A percentile compares a stretch with the other conserved stretches of the same genome.
Conservation (phyloP, 1,284 basidiomycete species). For the Crucibulum cyathiforme region DNA sequence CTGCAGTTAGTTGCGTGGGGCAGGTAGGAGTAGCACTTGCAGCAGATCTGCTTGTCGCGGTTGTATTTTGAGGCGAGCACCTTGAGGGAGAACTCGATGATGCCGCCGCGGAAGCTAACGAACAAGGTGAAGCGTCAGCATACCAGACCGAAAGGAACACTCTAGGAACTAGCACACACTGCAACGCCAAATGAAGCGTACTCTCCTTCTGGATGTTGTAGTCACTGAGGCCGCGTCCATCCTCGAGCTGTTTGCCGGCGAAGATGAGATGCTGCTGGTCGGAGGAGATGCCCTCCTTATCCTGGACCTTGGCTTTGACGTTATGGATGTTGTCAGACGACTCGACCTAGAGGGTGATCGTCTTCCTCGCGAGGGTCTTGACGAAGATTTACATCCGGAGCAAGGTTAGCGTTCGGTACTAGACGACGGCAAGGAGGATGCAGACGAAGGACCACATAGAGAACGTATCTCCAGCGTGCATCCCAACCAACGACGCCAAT, state of each 20-base stretch:
- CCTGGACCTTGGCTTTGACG: slow-evolving; percentile 90
- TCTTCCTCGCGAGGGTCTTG: slow-evolving; percentile 97
- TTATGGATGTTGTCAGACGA: slow-evolving; percentile 96
- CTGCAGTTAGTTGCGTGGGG: slow-evolving; percentile 99
- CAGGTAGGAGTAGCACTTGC: slow-evolving; percentile 99
- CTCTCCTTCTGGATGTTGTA: neutral
- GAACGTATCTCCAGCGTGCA: slow-evolving; percentile 7
- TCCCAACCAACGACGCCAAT: no score
- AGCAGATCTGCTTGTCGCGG: slow-evolving; percentile 98
- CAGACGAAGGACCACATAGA: slow-evolving; percentile 13
- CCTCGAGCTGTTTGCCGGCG: neutral
- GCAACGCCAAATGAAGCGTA: slow-evolving; percentile 59
- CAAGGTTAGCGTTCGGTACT: neutral
- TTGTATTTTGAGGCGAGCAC: slow-evolving; percentile 97
- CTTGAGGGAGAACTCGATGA: slow-evolving; percentile 99
- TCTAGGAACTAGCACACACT: slow-evolving; percentile 54
- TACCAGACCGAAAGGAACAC: neutral
- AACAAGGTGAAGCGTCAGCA: no score
- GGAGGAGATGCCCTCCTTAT: slow-evolving; percentile 54
- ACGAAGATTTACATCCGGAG: slow-evolving; percentile 90
- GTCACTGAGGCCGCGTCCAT: neutral
- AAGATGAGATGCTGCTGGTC: neutral
- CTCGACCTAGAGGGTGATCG: slow-evolving; percentile 98
- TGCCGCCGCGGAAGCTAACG: slow-evolving; percentile 90
- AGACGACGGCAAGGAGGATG: slow-evolving; percentile 15